These are phyloP conservation scores for Rhodotorula diobovata DNA, from an alignment of 768 basidiomycete genomes.

Conservation along the genomic window DNA sequence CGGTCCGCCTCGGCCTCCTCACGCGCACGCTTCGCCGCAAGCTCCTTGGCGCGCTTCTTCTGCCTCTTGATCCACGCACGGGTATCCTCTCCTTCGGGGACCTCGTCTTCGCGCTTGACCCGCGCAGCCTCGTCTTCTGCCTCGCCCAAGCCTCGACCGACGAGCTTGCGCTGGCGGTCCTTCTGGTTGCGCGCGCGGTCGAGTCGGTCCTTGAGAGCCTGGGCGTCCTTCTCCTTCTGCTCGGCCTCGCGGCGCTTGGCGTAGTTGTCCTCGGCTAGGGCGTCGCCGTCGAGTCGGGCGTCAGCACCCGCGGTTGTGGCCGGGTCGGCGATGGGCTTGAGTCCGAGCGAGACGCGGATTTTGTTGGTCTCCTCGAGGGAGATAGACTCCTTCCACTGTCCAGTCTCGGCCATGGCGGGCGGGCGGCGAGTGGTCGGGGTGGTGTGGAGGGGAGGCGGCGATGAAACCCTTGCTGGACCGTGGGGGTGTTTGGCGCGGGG, in stretches of 20 bases:
- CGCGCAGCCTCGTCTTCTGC: slow-evolving; percentile 54
- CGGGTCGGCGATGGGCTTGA: slow-evolving; percentile 87
- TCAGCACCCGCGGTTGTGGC: slow-evolving; percentile 41
- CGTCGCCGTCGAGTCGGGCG: slow-evolving; percentile 53
- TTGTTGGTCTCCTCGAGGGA: slow-evolving; percentile 93
- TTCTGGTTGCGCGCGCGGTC: slow-evolving; percentile 90
- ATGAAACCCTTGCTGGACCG: no score
- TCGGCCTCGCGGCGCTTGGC: slow-evolving; percentile 65
- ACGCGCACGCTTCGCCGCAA: slow-evolving; percentile 55
- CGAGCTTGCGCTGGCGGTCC: slow-evolving; percentile 86
- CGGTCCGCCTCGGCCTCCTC: slow-evolving; percentile 67
- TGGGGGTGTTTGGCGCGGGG: no score
- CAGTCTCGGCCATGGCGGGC: slow-evolving; percentile 6
- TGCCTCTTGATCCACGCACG: slow-evolving; percentile 84
- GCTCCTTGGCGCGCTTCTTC: slow-evolving; percentile 85
- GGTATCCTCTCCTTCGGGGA: slow-evolving; percentile 57
- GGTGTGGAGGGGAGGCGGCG: not conserved
- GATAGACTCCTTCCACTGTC: slow-evolving; percentile 64
- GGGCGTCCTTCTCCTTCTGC: slow-evolving; percentile 65
- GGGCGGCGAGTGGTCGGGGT: not conserved
- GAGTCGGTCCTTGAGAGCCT: slow-evolving; percentile 68
- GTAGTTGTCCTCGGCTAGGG: slow-evolving; percentile 83
- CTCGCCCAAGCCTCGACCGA: slow-evolving; percentile 86
- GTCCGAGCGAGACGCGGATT: slow-evolving; percentile 86
- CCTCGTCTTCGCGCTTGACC: slow-evolving; percentile 25